Percentiles rank a stretch among this genome's conserved stretches.
phyloP scores from a whole-genome alignment of 2,329 filamentous ascomycete species.

The Trichoderma harzianum region DNA sequence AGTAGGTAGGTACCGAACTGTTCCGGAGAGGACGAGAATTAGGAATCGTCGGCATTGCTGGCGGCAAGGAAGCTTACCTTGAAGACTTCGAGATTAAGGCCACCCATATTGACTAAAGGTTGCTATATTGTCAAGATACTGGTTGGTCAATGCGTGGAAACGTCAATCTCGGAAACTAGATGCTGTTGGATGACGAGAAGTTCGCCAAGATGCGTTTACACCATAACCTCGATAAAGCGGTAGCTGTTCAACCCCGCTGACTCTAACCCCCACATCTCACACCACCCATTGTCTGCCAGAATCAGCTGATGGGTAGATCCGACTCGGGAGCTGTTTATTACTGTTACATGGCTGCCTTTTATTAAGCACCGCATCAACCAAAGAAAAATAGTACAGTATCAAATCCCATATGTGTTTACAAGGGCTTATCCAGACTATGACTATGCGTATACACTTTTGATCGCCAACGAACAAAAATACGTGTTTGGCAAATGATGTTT shows the following conservation, averaged over 20 bases:
- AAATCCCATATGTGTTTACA: neutral
- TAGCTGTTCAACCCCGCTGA: slow-evolving; percentile 13
- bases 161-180: neutral
- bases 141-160: neutral
- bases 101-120: slow-evolving; percentile 55
- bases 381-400: neutral
- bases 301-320: neutral
- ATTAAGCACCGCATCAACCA: neutral
- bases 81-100: slow-evolving; percentile 90
- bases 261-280: slow-evolving; percentile 2
- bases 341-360: neutral
- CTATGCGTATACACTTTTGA: slow-evolving; percentile 9
- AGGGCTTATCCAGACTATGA: neutral
- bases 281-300: neutral
- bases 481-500: neutral
- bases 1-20: slow-evolving; percentile 98
- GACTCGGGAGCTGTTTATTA: neutral
- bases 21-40: neutral
- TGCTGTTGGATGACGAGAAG: neutral
- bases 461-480: slow-evolving; percentile 5
- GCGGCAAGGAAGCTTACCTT: slow-evolving; percentile 60
- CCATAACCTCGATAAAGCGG: slow-evolving; percentile 24
- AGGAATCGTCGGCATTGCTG: neutral
- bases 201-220: slow-evolving; percentile 1
- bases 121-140: neutral